Percentiles rank a stretch among this genome's conserved stretches.
Evolutionary conservation across 2,329 filamentous ascomycete genomes (phyloP).

Genomic region (Neonectria faginata): DNA sequence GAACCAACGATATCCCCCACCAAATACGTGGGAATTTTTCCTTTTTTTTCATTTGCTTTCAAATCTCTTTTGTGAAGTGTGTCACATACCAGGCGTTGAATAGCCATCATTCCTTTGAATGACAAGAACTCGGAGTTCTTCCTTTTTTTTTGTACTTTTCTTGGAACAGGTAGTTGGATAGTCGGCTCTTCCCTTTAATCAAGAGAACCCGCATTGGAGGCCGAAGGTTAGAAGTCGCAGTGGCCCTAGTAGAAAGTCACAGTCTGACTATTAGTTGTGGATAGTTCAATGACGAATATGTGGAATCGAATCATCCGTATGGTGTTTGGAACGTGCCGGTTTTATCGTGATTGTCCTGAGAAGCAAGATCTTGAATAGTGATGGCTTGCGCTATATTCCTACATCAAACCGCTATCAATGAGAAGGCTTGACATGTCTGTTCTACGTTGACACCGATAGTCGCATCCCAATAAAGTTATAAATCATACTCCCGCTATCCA

Average conservation of each 20-base stretch:
- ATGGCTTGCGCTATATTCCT: not conserved
- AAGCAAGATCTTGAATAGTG: not conserved
- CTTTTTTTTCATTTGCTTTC: conserved; percentile 37
- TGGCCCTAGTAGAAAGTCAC: conserved; percentile 12
- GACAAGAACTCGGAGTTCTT: conserved; percentile 39
- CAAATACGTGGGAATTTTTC: conserved; percentile 39
- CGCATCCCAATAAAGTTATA: conserved; percentile 31
- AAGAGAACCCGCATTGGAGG: conserved; percentile 5
- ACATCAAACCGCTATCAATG: not conserved
- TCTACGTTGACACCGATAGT: not conserved
- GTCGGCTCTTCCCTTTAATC: conserved; percentile 4
- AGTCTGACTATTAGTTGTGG: conserved; percentile 12
- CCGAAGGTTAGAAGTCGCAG: conserved; percentile 14
- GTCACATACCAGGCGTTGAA: conserved; percentile 43
- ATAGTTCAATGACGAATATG: conserved; percentile 25
- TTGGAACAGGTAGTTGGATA: conserved; percentile 29
- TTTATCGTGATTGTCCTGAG: no score
- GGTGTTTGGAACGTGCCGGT: not conserved
- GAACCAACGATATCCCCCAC: conserved; percentile 46
- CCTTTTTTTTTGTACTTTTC: conserved; percentile 25
- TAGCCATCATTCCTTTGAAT: conserved; percentile 40
- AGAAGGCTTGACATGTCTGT: not conserved
- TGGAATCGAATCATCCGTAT: conserved; percentile 1
- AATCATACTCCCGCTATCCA: conserved; percentile 37
- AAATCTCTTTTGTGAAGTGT: conserved; percentile 32